Evolutionary conservation across 768 basidiomycete genomes (phyloP).

Genomic region (Phanerochaete sordida): DNA sequence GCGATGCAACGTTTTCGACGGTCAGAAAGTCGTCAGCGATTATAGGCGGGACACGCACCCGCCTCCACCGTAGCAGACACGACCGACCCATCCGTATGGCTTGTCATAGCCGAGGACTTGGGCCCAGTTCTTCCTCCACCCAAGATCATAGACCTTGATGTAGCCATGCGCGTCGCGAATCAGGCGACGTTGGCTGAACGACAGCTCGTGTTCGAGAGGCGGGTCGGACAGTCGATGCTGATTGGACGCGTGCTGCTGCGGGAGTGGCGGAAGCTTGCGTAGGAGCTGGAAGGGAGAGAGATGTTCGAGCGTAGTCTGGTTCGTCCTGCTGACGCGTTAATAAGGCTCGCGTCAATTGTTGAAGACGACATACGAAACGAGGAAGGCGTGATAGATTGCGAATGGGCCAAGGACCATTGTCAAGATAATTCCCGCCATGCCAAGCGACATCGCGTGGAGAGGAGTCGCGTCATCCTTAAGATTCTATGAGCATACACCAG

Average conservation of each 20-base stretch:
- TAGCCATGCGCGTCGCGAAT: slow-evolving; percentile 60
- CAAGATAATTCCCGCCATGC: slow-evolving; percentile 57
- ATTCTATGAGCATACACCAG: background rate
- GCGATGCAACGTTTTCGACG: background rate
- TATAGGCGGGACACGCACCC: slow-evolving; percentile 43
- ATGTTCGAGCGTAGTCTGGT: slow-evolving; percentile 82
- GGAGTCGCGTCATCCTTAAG: slow-evolving; percentile 62
- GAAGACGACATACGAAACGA: slow-evolving; percentile 54
- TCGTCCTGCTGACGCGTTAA: slow-evolving; percentile 46
- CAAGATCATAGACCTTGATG: slow-evolving; percentile 68
- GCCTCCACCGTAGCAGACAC: slow-evolving; percentile 58
- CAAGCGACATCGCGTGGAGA: slow-evolving; percentile 65
- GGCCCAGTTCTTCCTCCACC: slow-evolving; percentile 66
- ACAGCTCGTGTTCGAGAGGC: slow-evolving; percentile 70
- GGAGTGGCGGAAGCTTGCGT: slow-evolving; percentile 61
- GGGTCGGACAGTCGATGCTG: slow-evolving; percentile 56
- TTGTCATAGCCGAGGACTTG: slow-evolving; percentile 63
- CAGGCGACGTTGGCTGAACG: slow-evolving; percentile 56
- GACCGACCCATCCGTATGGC: slow-evolving; percentile 48
- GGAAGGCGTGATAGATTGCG: slow-evolving; percentile 70
- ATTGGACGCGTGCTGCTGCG: slow-evolving; percentile 33
- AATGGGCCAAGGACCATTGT: slow-evolving; percentile 72
- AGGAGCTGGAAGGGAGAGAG: slow-evolving; percentile 74
- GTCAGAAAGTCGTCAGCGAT: background rate
- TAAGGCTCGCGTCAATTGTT: background rate